These are phyloP conservation scores for Trifolium fragiferum DNA, from an alignment of 306 rosid genomes.

Conservation along the genomic window DNA sequence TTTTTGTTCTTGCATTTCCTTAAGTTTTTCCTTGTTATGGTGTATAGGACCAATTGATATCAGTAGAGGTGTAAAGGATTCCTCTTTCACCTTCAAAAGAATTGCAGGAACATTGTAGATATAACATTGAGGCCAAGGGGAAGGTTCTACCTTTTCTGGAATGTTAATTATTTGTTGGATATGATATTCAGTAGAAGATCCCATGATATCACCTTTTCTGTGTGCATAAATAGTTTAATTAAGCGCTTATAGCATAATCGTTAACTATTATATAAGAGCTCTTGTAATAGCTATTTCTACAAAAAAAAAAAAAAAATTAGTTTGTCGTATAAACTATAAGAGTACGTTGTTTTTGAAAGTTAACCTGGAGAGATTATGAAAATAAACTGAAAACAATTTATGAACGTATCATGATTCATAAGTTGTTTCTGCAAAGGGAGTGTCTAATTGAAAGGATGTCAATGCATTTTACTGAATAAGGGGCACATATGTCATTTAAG, in stretches of 20 bases:
- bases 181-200: slow-evolving; percentile 6
- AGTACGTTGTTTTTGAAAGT: neutral
- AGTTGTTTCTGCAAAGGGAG: too few relatives aligned
- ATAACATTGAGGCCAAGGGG: slow-evolving; percentile 39
- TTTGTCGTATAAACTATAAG: too few relatives aligned
- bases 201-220: slow-evolving; percentile 36
- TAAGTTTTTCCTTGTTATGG: slow-evolving; percentile 24
- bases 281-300: neutral
- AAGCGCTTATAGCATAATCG: neutral
- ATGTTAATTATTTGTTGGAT: slow-evolving; percentile 47
- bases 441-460: too few relatives aligned
- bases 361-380: neutral
- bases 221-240: neutral
- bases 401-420: too few relatives aligned
- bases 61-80: slow-evolving; percentile 50
- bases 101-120: slow-evolving; percentile 52
- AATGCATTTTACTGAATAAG: too few relatives aligned
- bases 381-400: too few relatives aligned
- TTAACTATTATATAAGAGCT: neutral
- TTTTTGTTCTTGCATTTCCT: slow-evolving; percentile 48
- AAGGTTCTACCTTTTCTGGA: slow-evolving; percentile 38
- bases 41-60: slow-evolving; percentile 62
- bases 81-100: slow-evolving; percentile 46
- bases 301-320: too few relatives aligned
- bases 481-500: too few relatives aligned